Percentiles rank a stretch among this genome's conserved stretches.
phyloP scores from a whole-genome alignment of 306 rosid genomes.

The Quercus dentata region DNA sequence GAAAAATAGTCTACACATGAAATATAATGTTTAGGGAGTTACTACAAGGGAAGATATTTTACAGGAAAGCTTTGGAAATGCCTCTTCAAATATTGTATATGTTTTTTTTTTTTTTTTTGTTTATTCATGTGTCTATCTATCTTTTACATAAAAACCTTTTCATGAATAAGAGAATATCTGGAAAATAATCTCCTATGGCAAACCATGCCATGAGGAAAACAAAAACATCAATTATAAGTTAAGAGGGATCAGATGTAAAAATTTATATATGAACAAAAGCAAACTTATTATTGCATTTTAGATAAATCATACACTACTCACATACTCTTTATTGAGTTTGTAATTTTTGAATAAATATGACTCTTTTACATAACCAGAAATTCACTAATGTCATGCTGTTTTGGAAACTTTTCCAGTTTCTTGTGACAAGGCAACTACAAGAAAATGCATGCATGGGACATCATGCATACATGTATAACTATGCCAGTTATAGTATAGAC shows the following conservation, averaged over 20 bases:
- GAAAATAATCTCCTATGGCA: background rate
- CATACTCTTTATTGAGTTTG: background rate
- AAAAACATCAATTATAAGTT: background rate
- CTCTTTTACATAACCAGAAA: too few species aligned
- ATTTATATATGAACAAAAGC: background rate
- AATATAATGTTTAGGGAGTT: too few species aligned
- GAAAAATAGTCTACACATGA: background rate
- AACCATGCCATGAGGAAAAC: background rate
- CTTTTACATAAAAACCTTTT: background rate
- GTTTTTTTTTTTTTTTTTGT: background rate
- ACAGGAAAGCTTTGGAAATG: background rate
- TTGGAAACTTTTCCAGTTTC: background rate
- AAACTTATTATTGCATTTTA: background rate
- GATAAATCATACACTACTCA: background rate
- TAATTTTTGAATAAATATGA: background rate
- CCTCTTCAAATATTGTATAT: background rate
- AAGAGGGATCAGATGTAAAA: background rate
- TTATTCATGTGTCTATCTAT: background rate
- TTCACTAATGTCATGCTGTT: too few species aligned
- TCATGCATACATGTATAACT: background rate
- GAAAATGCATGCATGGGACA: too few species aligned
- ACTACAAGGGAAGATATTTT: background rate
- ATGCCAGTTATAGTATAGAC: too few species aligned
- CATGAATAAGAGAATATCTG: background rate
- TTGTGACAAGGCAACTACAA: background rate